phyloP scores from a whole-genome alignment of 768 basidiomycete species.

The Collybia sp. region DNA sequence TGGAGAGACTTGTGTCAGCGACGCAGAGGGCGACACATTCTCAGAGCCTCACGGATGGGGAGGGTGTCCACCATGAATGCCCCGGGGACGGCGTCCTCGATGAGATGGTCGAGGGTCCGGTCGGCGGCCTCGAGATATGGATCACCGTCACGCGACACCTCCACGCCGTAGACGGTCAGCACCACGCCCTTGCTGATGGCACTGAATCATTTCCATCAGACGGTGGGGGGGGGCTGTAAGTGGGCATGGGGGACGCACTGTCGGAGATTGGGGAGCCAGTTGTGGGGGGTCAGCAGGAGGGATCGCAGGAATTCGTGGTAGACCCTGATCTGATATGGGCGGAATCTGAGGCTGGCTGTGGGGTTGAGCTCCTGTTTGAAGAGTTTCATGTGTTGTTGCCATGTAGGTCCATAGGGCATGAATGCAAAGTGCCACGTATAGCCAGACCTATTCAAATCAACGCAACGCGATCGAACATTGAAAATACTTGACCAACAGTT shows the following conservation, averaged over 20 bases:
- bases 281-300: constrained; percentile 8
- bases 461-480: constrained; percentile 11
- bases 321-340: constrained; percentile 11
- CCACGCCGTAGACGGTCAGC: constrained; percentile 14
- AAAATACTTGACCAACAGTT: constrained; percentile 6
- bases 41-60: not conserved
- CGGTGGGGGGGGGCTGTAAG: too few species aligned
- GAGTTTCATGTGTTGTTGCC: constrained; percentile 13
- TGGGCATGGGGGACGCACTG: constrained; percentile 11
- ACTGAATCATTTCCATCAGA: too few species aligned
- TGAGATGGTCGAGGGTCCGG: not conserved
- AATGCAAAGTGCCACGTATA: constrained; percentile 4
- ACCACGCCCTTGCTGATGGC: too few species aligned
- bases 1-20: not conserved
- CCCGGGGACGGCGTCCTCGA: not conserved
- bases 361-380: constrained; percentile 15
- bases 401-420: constrained; percentile 11
- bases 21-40: not conserved
- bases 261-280: constrained; percentile 12
- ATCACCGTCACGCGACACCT: constrained; percentile 9
- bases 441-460: too few species aligned
- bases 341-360: constrained; percentile 7
- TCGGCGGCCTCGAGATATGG: not conserved
- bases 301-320: constrained; percentile 12
- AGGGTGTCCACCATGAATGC: not conserved